Base-by-base conservation (phyloP, 768 basidiomycete species). In the Cystoderma amianthinum region DNA sequence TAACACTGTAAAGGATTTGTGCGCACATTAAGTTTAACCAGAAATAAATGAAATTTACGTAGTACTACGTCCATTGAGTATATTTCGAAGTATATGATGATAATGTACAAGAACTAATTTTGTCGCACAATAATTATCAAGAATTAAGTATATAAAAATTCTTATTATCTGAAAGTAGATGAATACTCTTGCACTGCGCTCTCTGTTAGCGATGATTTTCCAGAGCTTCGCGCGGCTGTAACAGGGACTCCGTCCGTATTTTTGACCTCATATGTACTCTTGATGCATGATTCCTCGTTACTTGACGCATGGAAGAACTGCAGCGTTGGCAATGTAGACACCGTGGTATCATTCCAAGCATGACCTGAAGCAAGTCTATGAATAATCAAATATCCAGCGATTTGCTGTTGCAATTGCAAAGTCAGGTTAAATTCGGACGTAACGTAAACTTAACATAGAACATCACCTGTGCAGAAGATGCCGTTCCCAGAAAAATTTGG, bases 301-400 rank as follows among this genome's bases (percentile, higher is more conserved):
- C n/a, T 12, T 36, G 10, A 15, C 11, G 37, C 13, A 5, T 18
- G 24, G 21, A 23, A 22, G 28, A 52, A 50, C 33, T 42, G 36
- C 42, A 51, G 48, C 10, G 50, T 48, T 5, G 57, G 48, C 18
- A 36, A 49, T 11, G 44, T 36, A n/a, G 48, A 25, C 11, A 59
- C 44, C 1, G 64, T 62, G 20, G 54, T 44, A 38, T 52, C 48
- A 25, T 48, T 57, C 72, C 69, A 71, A 2, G 68, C 71, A 18
- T 63, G 60, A 11, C 72, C 72, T 44, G 68, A 57, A 1, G 69
- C 64, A 9, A 74, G 56, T n/a, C 71, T 66, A 32, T 67, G 67
- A 25, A 71, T 71, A 41, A 74, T 73, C 17, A 73, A 58, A 45
- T 71, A 67, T 0, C 65, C 63, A 9, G 72, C 69, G 21, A 72